Evolutionary conservation across 768 basidiomycete genomes (phyloP).

Genomic region (Omphalotus guepiniiformis): DNA sequence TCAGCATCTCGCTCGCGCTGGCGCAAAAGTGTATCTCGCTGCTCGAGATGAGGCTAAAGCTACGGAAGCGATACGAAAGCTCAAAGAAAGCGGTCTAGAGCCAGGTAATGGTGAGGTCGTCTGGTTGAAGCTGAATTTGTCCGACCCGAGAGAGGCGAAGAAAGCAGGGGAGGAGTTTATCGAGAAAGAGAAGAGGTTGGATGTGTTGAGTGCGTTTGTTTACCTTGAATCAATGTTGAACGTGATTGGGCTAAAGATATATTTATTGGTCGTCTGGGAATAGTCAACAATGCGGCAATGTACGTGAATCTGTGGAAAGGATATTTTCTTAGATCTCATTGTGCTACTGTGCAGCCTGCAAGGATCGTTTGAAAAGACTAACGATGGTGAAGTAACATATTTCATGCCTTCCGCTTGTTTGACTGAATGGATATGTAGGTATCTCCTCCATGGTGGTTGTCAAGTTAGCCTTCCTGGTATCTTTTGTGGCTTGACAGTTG

Average conservation of each 20-base stretch:
- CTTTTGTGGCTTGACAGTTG: background rate
- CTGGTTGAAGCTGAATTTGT: conserved; percentile 50
- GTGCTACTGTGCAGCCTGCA: conserved; percentile 15
- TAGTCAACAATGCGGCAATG: conserved; percentile 58
- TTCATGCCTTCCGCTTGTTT: background rate
- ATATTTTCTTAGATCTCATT: too few species aligned
- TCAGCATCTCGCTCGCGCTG: conserved; percentile 44
- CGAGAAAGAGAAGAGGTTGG: conserved; percentile 45
- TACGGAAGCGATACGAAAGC: conserved; percentile 40
- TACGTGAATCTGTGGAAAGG: conserved; percentile 16
- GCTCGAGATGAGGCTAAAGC: conserved; percentile 45
- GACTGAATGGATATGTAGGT: conserved; percentile 10
- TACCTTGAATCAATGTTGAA: background rate
- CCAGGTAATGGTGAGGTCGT: conserved; percentile 42
- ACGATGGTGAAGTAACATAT: conserved; percentile 10
- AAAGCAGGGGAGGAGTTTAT: conserved; percentile 46
- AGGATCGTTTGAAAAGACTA: conserved; percentile 10
- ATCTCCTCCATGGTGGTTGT: conserved; percentile 8
- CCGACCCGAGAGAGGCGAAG: conserved; percentile 43
- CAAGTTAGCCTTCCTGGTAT: background rate
- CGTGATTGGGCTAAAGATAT: background rate
- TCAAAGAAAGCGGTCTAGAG: conserved; percentile 40
- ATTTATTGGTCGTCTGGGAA: background rate
- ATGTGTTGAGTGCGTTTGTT: conserved; percentile 43
- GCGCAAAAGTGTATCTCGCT: conserved; percentile 59